Conservation (phyloP, 2,329 filamentous ascomycete genomes). For the Allantophomopsis cytisporea region DNA sequence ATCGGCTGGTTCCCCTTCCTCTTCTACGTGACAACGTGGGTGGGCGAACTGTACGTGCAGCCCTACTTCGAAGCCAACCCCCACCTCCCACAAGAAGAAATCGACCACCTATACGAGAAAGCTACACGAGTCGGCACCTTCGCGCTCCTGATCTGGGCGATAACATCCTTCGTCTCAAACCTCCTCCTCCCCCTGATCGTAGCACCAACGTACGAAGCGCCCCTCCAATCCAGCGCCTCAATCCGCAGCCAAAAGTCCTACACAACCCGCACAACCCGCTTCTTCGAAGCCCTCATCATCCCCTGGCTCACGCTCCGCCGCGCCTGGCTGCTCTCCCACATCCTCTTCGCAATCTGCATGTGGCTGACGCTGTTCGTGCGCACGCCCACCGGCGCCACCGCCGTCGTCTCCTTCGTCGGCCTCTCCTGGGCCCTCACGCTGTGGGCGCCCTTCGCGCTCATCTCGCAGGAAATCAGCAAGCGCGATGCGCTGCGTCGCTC, state of each 20-base stretch:
- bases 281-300: slow-evolving; percentile 54
- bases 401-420: slow-evolving; percentile 68
- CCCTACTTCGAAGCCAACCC: slow-evolving; percentile 68
- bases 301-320: slow-evolving; percentile 76
- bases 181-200: slow-evolving; percentile 78
- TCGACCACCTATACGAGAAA: slow-evolving; percentile 69
- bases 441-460: slow-evolving; percentile 93
- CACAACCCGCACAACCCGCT: slow-evolving; percentile 16
- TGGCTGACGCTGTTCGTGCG: slow-evolving; percentile 70
- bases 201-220: slow-evolving; percentile 55
- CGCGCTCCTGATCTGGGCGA: slow-evolving; percentile 76
- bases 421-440: slow-evolving; percentile 87
- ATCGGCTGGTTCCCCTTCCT: slow-evolving; percentile 92
- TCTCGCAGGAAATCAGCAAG: slow-evolving; percentile 80
- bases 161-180: slow-evolving; percentile 72
- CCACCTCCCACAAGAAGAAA: slow-evolving; percentile 60
- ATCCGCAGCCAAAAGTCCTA: slow-evolving; percentile 10
- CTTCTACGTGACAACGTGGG: slow-evolving; percentile 90
- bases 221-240: slow-evolving; percentile 17
- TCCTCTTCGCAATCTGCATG: slow-evolving; percentile 76
- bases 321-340: slow-evolving; percentile 72
- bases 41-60: slow-evolving; percentile 85
- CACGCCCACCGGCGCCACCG: slow-evolving; percentile 57
- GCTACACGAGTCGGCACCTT: slow-evolving; percentile 82
- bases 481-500: slow-evolving; percentile 55